phyloP scores from a whole-genome alignment of 805 yeast genomes.

The Cyberlindnera subsufficiens region DNA sequence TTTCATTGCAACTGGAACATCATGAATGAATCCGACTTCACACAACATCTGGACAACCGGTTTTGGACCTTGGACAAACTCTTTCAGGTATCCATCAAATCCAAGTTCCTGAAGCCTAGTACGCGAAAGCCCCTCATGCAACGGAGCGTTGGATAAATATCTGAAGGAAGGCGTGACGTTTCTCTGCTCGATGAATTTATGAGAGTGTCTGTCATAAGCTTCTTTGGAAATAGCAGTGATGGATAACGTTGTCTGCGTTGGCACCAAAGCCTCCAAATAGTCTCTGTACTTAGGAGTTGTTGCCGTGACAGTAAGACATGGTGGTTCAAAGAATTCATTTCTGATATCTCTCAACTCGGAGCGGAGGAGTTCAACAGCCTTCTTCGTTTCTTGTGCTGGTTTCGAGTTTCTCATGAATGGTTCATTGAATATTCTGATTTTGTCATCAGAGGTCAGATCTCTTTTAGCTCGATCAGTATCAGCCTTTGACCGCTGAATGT shows the following conservation, averaged over 20 bases:
- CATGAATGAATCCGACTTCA: slow-evolving; percentile 41
- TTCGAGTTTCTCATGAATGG: slow-evolving; percentile 3
- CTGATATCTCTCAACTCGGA: slow-evolving; percentile 28
- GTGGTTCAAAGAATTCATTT: slow-evolving; percentile 61
- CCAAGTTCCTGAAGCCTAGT: slow-evolving; percentile 44
- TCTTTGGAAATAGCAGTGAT: slow-evolving; percentile 52
- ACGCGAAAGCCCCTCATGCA: slow-evolving; percentile 21
- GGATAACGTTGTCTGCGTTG: slow-evolving; percentile 47
- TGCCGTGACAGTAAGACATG: slow-evolving; percentile 57
- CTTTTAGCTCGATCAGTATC: slow-evolving; percentile 17
- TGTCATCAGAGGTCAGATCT: slow-evolving; percentile 41
- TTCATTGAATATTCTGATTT: slow-evolving; percentile 39
- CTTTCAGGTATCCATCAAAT: slow-evolving; percentile 75
- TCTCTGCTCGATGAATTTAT: slow-evolving; percentile 32
- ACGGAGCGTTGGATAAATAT: slow-evolving; percentile 28
- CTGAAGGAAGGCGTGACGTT: slow-evolving; percentile 49
- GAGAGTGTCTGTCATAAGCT: slow-evolving; percentile 42
- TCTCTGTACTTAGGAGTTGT: slow-evolving; percentile 43
- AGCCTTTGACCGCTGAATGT: slow-evolving; percentile 25
- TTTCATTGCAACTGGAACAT: slow-evolving; percentile 57
- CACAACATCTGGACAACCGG: slow-evolving; percentile 70
- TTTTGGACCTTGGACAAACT: slow-evolving; percentile 66
- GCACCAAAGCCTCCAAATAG: slow-evolving; percentile 53
- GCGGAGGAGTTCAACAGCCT: slow-evolving; percentile 39
- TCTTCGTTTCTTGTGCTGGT: slow-evolving; percentile 22